Evolutionary conservation across 495 filamentous ascomycete species (phyloP).

Genomic region (Aspergillus kassunensis): DNA sequence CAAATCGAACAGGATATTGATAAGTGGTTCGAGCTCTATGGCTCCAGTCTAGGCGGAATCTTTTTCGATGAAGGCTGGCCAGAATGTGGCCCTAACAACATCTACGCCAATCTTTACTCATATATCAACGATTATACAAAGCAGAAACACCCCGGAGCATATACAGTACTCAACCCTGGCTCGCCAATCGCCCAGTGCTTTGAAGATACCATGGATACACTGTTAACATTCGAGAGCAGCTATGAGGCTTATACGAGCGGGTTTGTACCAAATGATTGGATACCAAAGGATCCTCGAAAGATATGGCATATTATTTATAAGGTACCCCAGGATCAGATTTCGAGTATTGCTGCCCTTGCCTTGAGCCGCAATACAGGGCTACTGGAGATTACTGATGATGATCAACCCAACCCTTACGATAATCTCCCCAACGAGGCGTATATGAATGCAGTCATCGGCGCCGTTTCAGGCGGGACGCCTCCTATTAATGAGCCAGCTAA

Average conservation of each 20-base stretch:
- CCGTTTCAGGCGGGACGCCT: constrained; percentile 1
- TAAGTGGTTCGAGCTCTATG: constrained; percentile 20
- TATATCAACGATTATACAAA: constrained; percentile 16
- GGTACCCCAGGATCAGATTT: constrained; percentile 1
- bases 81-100: constrained; percentile 16
- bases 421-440: constrained; percentile 15
- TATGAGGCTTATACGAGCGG: constrained; percentile 10
- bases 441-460: constrained; percentile 13
- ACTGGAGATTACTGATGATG: constrained; percentile 14
- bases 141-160: constrained; percentile 12
- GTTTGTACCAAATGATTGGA: constrained; percentile 17
- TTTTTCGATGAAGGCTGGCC: constrained; percentile 24
- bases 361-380: constrained; percentile 4
- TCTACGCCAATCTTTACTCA: constrained; percentile 12
- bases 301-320: constrained; percentile 19
- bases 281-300: constrained; percentile 16
- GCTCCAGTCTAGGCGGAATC: constrained; percentile 18
- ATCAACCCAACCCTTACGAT: constrained; percentile 15
- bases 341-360: constrained; percentile 4
- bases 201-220: constrained; percentile 14
- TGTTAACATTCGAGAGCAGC: constrained; percentile 16
- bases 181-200: constrained; percentile 14
- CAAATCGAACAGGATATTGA: constrained; percentile 23
- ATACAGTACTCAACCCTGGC: constrained; percentile 16
- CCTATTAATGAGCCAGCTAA: too few relatives aligned